Conservation (phyloP, 345 rosid species). For the Populus nigra region DNA sequence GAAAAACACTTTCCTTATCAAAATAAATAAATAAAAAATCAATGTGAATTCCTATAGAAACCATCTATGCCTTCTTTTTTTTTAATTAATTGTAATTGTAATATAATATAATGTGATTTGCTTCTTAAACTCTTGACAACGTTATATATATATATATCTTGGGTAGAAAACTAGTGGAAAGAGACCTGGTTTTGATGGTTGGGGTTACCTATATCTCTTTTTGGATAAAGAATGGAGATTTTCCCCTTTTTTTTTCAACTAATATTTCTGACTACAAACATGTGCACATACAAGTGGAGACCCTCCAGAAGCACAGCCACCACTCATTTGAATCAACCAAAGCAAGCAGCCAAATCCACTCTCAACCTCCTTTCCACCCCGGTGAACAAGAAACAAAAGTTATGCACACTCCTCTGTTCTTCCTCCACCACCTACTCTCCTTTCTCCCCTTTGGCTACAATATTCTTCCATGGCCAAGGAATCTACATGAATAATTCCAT, state of each 20-base stretch:
- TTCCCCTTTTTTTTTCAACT: neutral
- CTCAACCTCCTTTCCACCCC: neutral
- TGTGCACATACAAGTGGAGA: neutral
- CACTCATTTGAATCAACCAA: conserved; percentile 32
- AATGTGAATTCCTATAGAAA: too few relatives aligned
- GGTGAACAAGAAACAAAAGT: neutral
- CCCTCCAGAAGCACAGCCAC: conserved; percentile 20
- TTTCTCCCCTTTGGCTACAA: neutral
- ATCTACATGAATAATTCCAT: conserved; percentile 22
- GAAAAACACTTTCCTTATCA: too few relatives aligned
- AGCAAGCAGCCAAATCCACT: conserved; percentile 27
- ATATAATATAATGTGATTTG: too few relatives aligned
- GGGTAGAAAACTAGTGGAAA: too few relatives aligned
- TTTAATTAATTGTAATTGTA: too few relatives aligned
- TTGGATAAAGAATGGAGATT: neutral
- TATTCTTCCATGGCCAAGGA: conserved; percentile 20
- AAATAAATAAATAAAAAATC: too few relatives aligned
- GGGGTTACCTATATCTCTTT: too few relatives aligned
- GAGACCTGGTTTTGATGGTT: too few relatives aligned
- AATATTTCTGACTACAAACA: neutral
- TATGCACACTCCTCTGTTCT: conserved; percentile 5
- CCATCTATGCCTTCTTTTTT: too few relatives aligned
- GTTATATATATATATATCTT: too few relatives aligned
- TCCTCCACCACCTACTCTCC: conserved; percentile 7
- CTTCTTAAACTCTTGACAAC: too few relatives aligned